phyloP scores from a whole-genome alignment of 345 rosid species.

The Rhodamnia argentea region DNA sequence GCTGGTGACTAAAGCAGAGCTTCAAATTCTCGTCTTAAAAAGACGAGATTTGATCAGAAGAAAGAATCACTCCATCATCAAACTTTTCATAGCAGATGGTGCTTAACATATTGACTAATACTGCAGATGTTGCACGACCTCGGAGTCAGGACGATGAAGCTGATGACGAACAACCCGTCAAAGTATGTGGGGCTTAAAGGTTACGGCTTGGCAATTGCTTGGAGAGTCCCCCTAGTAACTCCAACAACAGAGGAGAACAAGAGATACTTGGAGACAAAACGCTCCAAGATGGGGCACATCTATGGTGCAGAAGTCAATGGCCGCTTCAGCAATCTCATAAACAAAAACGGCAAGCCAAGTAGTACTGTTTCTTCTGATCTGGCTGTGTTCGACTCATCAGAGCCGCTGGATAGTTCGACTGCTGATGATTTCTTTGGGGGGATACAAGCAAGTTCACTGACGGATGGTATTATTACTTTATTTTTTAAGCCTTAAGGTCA shows the following conservation, averaged over 20 bases:
- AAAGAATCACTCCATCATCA: not conserved
- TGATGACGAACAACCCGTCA: slow-evolving; percentile 71
- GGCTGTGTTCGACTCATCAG: not conserved
- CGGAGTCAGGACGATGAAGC: slow-evolving; percentile 80
- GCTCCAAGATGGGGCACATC: not conserved
- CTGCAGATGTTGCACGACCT: slow-evolving; percentile 61
- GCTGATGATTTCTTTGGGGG: not conserved
- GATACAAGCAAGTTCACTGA: not conserved
- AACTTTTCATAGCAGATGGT: not conserved
- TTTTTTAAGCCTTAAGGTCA: not conserved
- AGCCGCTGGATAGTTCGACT: not conserved
- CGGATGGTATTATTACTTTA: not conserved
- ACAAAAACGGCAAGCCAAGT: slow-evolving; percentile 5
- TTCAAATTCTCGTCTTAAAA: not conserved
- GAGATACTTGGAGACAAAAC: slow-evolving; percentile 71
- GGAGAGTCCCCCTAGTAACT: slow-evolving; percentile 62
- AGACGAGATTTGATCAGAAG: not conserved
- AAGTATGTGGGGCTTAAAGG: slow-evolving; percentile 53
- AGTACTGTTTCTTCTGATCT: not conserved
- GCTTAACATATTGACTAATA: not conserved
- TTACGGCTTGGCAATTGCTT: slow-evolving; percentile 56
- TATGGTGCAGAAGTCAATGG: slow-evolving; percentile 1
- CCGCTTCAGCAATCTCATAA: slow-evolving; percentile 9
- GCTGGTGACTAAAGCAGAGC: not conserved
- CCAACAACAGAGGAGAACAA: slow-evolving; percentile 62